Evolutionary conservation across 1,284 basidiomycete species (phyloP).

Genomic region (Butyriboletus appendiculatus): DNA sequence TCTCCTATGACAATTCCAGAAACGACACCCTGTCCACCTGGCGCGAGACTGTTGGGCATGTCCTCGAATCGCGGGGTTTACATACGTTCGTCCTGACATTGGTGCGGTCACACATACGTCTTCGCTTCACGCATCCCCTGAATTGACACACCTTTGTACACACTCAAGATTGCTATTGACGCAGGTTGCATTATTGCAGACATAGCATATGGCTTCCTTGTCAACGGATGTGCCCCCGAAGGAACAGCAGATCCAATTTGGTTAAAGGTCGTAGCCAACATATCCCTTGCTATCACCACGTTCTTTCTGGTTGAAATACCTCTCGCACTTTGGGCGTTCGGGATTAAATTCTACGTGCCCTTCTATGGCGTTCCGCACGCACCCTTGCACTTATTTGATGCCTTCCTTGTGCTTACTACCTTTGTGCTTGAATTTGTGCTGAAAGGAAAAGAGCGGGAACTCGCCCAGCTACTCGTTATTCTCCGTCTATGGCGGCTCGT

Average conservation of each 20-base stretch:
- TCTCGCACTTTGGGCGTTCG: conserved; percentile 63
- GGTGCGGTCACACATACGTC: conserved; percentile 37
- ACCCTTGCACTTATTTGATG: conserved; percentile 70
- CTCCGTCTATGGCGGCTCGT: conserved; percentile 79
- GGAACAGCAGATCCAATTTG: conserved; percentile 52
- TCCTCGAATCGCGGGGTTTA: conserved; percentile 54
- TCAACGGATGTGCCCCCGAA: conserved; percentile 49
- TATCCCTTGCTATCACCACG: conserved; percentile 68
- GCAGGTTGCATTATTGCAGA: conserved; percentile 67
- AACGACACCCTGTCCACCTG: conserved; percentile 24
- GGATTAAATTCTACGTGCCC: conserved; percentile 58
- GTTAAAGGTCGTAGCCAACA: conserved; percentile 59
- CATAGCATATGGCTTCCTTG: conserved; percentile 66
- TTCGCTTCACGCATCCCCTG: conserved; percentile 13
- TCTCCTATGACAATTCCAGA: conserved; percentile 23
- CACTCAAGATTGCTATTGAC: conserved; percentile 60
- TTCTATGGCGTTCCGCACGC: conserved; percentile 52
- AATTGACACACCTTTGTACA: conserved; percentile 5
- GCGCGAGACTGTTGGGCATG: conserved; percentile 43
- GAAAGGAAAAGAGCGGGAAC: conserved; percentile 64
- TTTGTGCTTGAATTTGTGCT: conserved; percentile 71
- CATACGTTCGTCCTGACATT: conserved; percentile 64
- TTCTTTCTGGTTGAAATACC: conserved; percentile 79
- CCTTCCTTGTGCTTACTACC: conserved; percentile 65
- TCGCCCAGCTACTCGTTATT: conserved; percentile 67